Percentiles rank a stretch among this genome's conserved stretches.
phyloP scores from a whole-genome alignment of 345 rosid genomes.

The Ceriops tagal region DNA sequence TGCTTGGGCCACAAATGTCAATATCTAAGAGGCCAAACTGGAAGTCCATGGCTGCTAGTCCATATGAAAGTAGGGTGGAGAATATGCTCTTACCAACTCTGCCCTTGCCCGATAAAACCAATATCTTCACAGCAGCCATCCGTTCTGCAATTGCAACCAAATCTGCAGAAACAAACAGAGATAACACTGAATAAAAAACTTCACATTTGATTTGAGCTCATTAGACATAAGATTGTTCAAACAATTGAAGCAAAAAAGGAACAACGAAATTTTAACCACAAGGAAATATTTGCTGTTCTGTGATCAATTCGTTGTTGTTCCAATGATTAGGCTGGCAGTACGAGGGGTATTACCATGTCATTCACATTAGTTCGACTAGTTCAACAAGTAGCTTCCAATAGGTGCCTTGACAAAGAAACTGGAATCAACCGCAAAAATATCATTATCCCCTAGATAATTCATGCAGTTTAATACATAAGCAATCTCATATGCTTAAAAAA shows the following conservation, averaged over 20 bases:
- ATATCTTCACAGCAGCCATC: constrained; percentile 86
- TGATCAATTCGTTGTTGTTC: neutral
- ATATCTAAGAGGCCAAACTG: constrained; percentile 89
- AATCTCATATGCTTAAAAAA: too few species aligned
- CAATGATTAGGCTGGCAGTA: too few species aligned
- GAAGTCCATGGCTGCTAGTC: constrained; percentile 76
- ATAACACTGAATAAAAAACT: neutral
- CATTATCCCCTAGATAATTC: too few species aligned
- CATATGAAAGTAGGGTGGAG: constrained; percentile 85
- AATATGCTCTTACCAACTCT: constrained; percentile 97
- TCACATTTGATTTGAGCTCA: neutral
- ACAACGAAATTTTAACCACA: neutral
- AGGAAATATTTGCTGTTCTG: neutral
- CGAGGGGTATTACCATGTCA: too few species aligned
- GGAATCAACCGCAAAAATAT: too few species aligned
- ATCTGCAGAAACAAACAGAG: constrained; percentile 41
- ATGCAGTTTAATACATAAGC: too few species aligned
- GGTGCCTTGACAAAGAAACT: too few species aligned
- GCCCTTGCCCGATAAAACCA: constrained; percentile 88
- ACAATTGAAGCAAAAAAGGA: neutral
- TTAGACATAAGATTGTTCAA: neutral
- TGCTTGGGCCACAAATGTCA: constrained; percentile 95
- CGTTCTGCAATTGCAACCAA: constrained; percentile 86
- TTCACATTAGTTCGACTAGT: too few species aligned
- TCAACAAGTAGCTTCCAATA: too few species aligned